Evolutionary conservation across 371 early-diverging fungal genomes (phyloP).

Genomic region (Syncephalastrum contaminatum): DNA sequence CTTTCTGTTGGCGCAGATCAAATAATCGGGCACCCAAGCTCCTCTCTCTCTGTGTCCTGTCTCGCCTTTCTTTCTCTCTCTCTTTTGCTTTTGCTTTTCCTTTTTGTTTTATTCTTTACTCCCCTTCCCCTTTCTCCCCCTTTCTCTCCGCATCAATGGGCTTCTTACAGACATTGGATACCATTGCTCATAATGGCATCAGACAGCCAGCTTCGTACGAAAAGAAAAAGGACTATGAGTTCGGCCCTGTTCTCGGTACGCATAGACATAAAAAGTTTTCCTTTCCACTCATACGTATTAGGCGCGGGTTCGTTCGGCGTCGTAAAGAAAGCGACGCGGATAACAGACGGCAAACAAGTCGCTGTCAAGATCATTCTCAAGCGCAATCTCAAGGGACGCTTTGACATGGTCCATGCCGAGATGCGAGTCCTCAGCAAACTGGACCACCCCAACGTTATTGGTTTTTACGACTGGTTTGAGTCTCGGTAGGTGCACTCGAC

Average conservation of each 20-base stretch:
- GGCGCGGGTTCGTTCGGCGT: slow-evolving; percentile 81
- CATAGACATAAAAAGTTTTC: background rate
- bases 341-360: slow-evolving; percentile 53
- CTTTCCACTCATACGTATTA: slow-evolving; percentile 12
- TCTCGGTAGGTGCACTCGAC: slow-evolving; percentile 34
- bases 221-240: slow-evolving; percentile 65
- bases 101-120: background rate
- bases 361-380: slow-evolving; percentile 82
- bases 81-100: background rate
- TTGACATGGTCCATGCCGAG: slow-evolving; percentile 74
- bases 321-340: slow-evolving; percentile 63
- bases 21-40: too few relatives aligned
- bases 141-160: slow-evolving; percentile 11
- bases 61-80: slow-evolving; percentile 2
- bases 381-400: slow-evolving; percentile 58
- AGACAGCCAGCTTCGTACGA: slow-evolving; percentile 41
- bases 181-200: slow-evolving; percentile 15
- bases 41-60: too few relatives aligned
- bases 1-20: too few relatives aligned
- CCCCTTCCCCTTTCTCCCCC: background rate
- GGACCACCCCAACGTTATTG: slow-evolving; percentile 80
- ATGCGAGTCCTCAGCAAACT: slow-evolving; percentile 64
- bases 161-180: slow-evolving; percentile 11
- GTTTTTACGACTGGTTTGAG: slow-evolving; percentile 78
- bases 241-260: slow-evolving; percentile 60